Base-by-base conservation (phyloP, 768 basidiomycete species). In the Tylopilus balloui region DNA sequence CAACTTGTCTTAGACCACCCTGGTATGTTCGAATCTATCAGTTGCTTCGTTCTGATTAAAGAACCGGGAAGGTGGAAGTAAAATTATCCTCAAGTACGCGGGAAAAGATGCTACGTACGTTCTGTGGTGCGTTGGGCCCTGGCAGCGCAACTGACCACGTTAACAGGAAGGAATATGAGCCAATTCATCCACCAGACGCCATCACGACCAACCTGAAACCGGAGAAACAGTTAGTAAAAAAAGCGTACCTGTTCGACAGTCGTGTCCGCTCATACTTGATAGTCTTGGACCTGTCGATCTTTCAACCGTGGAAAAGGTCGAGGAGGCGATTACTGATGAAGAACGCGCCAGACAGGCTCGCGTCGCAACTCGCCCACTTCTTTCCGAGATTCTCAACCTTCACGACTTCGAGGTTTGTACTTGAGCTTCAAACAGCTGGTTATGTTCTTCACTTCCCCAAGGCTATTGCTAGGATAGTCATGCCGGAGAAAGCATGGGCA, bases 401-500 rank as follows among this genome's bases (percentile, higher is more conserved):
- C 93, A 97, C 66, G 94, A 98, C 67, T 96, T 97, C 60, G 94
- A 97, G 77, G 91, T 84, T 48, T 21, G 70, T 53, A 19, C 15
- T 35, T 36, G 9, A 4, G 3, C 9, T 27, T 34, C 4, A 6
- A 27, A 9, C n/a, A 14, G 6, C 36, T 55, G 21, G 35, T 45
- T 32, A 55, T 38, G 11, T 43, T 21, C n/a, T 35, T 60, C 45
- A 58, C 1, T 27, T 14, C 23, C n/a, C 17, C 25, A 49, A 92
- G 89, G 79, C 87, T 15, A 83, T 98, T 45, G 93, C 92, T 9
- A 86, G 79, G 66, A 73, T 74, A 58, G 84, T 89, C 11, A 84
- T 98, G 74, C 71, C 83, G 2, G 84, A 86, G 28, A 90, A 91
- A 64, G 91, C 91, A 0, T 97, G 94, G 94, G 94, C 93, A 6